Conservation (phyloP, 192 early-diverging fungal genomes). For the Jimgerdemannia flammicorona region DNA sequence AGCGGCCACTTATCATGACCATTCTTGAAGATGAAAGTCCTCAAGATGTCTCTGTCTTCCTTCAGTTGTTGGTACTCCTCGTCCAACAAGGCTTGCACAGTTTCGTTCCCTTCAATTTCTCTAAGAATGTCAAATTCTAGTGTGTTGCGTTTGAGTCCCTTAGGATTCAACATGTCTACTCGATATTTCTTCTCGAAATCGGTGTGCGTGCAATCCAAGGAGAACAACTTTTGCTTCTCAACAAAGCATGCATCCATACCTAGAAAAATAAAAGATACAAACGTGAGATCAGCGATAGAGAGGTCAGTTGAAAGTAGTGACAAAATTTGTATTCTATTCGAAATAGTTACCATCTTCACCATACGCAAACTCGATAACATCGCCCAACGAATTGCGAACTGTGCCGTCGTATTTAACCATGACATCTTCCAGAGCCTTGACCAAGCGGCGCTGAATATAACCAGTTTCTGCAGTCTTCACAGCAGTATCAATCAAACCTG, state of each 20-base stretch:
- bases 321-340: no score
- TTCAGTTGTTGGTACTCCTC: constrained; percentile 75
- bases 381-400: constrained; percentile 89
- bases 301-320: not conserved
- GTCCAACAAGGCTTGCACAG: constrained; percentile 69
- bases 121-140: constrained; percentile 71
- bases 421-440: constrained; percentile 97
- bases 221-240: constrained; percentile 75
- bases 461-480: constrained; percentile 99
- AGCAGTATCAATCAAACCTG: constrained; percentile 96
- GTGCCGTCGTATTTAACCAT: constrained; percentile 98
- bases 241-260: constrained; percentile 87
- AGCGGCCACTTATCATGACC: constrained; percentile 79
- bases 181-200: constrained; percentile 78
- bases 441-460: constrained; percentile 97
- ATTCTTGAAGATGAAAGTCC: constrained; percentile 76
- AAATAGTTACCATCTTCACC: constrained; percentile 81
- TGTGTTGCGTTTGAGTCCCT: constrained; percentile 58
- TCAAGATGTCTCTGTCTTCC: constrained; percentile 72
- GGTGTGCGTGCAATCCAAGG: constrained; percentile 62
- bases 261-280: not conserved
- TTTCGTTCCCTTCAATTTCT: constrained; percentile 72
- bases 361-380: constrained; percentile 95
- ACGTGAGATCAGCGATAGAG: not conserved
- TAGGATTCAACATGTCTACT: constrained; percentile 74